Evolutionary conservation across 2,329 filamentous ascomycete genomes (phyloP).

Genomic region (Parafenestella ontariensis): DNA sequence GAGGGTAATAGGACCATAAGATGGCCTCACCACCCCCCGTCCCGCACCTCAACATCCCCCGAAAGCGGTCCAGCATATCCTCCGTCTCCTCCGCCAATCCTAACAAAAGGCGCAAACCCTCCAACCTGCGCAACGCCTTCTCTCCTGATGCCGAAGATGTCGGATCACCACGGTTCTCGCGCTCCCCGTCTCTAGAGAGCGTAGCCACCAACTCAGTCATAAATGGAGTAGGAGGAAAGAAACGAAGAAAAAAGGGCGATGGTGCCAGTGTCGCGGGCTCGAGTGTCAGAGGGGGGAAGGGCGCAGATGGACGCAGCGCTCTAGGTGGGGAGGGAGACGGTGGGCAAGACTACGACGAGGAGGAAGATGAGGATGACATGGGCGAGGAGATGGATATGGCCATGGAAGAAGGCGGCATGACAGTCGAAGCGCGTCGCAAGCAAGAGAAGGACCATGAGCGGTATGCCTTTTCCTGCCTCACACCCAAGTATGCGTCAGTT

Average conservation of each 20-base stretch:
- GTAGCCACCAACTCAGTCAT: slow-evolving; percentile 61
- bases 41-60: slow-evolving; percentile 61
- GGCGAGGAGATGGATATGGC: slow-evolving; percentile 53
- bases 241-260: slow-evolving; percentile 56
- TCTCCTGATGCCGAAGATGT: slow-evolving; percentile 66
- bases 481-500: not conserved
- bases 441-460: slow-evolving; percentile 72
- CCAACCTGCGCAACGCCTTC: slow-evolving; percentile 79
- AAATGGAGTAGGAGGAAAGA: slow-evolving; percentile 58
- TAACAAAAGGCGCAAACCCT: slow-evolving; percentile 74
- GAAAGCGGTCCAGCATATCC: slow-evolving; percentile 68
- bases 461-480: slow-evolving; percentile 21
- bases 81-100: slow-evolving; percentile 50
- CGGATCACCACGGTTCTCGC: slow-evolving; percentile 61
- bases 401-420: slow-evolving; percentile 58
- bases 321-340: slow-evolving; percentile 54
- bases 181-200: slow-evolving; percentile 70
- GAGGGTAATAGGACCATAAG: slow-evolving; percentile 42
- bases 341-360: slow-evolving; percentile 65
- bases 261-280: slow-evolving; percentile 48
- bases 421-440: slow-evolving; percentile 66
- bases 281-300: slow-evolving; percentile 39
- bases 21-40: slow-evolving; percentile 67
- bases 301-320: slow-evolving; percentile 43
- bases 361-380: slow-evolving; percentile 61